These are phyloP conservation scores for Micromonas pusilla DNA, from an alignment of 139 green algal species.

Conservation along the genomic window DNA sequence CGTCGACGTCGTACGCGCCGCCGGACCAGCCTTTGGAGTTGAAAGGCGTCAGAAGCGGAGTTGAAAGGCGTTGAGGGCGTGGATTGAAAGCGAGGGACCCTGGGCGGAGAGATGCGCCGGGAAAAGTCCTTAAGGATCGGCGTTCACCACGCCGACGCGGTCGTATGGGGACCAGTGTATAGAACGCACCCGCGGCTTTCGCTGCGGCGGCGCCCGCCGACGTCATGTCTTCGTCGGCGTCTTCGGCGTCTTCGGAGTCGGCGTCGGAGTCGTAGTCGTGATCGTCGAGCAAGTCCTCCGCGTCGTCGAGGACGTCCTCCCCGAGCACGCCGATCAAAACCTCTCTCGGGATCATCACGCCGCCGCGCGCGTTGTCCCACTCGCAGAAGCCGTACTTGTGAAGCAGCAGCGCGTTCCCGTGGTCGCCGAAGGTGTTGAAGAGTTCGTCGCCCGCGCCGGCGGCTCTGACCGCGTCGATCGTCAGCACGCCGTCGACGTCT, in stretches of 20 bases:
- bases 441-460: not conserved
- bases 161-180: no score
- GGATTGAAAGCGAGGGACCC: no score
- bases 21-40: not conserved
- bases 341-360: not conserved
- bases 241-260: not conserved
- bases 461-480: not conserved
- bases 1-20: not conserved
- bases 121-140: no score
- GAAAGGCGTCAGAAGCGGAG: no score
- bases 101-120: no score
- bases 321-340: not conserved
- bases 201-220: no score
- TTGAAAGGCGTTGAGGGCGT: no score
- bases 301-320: not conserved
- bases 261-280: not conserved
- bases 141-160: no score
- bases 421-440: constrained; percentile 15
- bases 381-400: constrained; percentile 19
- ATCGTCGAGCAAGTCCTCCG: not conserved
- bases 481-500: not conserved
- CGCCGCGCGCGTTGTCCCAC: constrained; percentile 2
- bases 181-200: no score
- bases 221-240: no score
- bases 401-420: not conserved